Evolutionary conservation across 768 basidiomycete species (phyloP), one percentile per base, ranked within the genome.

Genomic region (Filobasidium floriforme): DNA sequence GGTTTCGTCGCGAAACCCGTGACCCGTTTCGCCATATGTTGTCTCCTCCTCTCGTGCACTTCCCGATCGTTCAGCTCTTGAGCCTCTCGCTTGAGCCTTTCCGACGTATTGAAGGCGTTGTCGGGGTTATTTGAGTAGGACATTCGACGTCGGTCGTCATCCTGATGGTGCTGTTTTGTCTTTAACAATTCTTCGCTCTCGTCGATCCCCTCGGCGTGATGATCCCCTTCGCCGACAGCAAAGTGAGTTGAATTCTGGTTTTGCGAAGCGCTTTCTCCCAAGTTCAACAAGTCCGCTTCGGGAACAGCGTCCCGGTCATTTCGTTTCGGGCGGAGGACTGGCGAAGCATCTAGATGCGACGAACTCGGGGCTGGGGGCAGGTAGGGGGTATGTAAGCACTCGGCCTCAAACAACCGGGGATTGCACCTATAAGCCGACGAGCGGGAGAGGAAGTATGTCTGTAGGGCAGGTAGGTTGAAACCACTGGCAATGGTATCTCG

Each of bases 381-480:
- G 75, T 96, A 97, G 10, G 93, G 89, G 15, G 92, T 94, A 80
- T 96, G 94, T 59, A 97, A 87, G 70, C 88, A 90, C 73, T 92
- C 89, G 0, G 77, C 70, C 80, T 96, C 92, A 69, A 96, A 92
- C 59, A 88, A 81, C 76, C 88, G 87, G 3, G 90, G 86, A 71
- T 89, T 87, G 24, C 92, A 92, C 73, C 87, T 86, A 77, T 97
- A 93, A 3, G 90, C 86, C 41, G 81, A 79, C 66, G 86, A 86
- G 37, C 93, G 84, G 1, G 92, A 90, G 70, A 88, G 85, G 74
- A 96, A 89, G 78, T 94, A 93, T 77, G 87, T 89, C 81, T 91
- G 84, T 14, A 97, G 83, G 37, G 91, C 92, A 43, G 84, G 83
- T 78, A 97, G 88, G 62, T 89, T 85, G 77, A 93, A 97, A 10